Percentiles rank a stretch among this genome's conserved stretches.
Evolutionary conservation across 768 basidiomycete species (phyloP).

Genomic region (Tremella fuciformis): DNA sequence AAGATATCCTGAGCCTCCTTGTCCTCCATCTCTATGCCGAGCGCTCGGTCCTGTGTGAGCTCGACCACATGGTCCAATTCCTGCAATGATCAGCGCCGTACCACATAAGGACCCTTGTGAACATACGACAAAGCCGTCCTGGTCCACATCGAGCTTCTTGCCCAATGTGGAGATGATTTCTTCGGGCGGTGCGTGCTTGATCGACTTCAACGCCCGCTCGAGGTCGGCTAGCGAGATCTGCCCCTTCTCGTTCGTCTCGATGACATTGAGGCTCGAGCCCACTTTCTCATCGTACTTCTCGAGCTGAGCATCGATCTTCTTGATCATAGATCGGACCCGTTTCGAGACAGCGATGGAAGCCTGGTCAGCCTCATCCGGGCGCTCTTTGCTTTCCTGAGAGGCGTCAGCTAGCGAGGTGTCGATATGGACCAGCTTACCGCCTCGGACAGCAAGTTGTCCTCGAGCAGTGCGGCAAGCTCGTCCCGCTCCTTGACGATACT

Average conservation of each 20-base stretch:
- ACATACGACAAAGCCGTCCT: constrained; percentile 85
- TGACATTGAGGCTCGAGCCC: constrained; percentile 53
- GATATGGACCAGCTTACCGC: constrained; percentile 58
- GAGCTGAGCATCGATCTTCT: constrained; percentile 88
- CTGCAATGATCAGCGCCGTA: constrained; percentile 25
- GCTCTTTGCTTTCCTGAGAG: constrained; percentile 50
- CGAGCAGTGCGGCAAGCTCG: constrained; percentile 85
- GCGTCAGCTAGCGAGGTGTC: background rate
- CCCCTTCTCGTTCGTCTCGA: constrained; percentile 57
- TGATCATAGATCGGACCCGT: constrained; percentile 91
- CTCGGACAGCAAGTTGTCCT: constrained; percentile 85
- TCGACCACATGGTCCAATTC: constrained; percentile 85
- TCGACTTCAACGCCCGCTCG: constrained; percentile 83
- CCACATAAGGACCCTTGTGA: background rate
- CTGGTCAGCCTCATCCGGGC: constrained; percentile 48
- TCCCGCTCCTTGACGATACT: constrained; percentile 93
- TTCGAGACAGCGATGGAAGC: constrained; percentile 77
- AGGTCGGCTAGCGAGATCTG: constrained; percentile 84
- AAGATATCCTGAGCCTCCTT: constrained; percentile 72
- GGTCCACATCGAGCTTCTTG: constrained; percentile 90
- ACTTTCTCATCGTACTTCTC: constrained; percentile 81
- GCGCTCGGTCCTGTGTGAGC: constrained; percentile 78
- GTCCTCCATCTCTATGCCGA: constrained; percentile 81
- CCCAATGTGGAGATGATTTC: constrained; percentile 81
- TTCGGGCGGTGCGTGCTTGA: constrained; percentile 88